Conservation (phyloP, 2,329 filamentous ascomycete genomes). For the Arthrocladium fulminans region DNA sequence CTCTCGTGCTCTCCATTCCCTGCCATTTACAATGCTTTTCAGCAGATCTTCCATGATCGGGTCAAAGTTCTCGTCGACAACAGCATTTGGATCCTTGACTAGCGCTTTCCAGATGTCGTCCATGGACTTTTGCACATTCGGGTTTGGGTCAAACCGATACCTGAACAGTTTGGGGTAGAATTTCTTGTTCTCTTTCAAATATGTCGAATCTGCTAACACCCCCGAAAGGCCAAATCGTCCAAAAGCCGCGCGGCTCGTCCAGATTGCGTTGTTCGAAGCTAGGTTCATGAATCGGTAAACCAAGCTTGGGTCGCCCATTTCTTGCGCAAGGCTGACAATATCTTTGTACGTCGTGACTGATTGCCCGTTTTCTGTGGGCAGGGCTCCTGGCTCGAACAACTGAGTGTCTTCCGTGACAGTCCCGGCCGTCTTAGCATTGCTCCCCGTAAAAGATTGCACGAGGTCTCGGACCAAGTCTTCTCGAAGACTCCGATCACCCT, state of each 20-base stretch:
- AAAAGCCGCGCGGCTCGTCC: slow-evolving; percentile 94
- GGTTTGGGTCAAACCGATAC: slow-evolving; percentile 90
- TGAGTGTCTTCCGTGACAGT: slow-evolving; percentile 88
- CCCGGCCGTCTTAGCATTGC: slow-evolving; percentile 56
- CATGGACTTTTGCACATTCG: slow-evolving; percentile 90
- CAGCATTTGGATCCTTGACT: slow-evolving; percentile 75
- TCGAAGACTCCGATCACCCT: slow-evolving; percentile 71
- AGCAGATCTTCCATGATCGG: slow-evolving; percentile 81
- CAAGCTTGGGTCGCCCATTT: slow-evolving; percentile 91
- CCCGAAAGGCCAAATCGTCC: slow-evolving; percentile 86
- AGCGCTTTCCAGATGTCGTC: slow-evolving; percentile 94
- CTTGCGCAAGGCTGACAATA: slow-evolving; percentile 88
- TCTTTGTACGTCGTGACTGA: slow-evolving; percentile 95
- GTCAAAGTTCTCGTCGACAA: slow-evolving; percentile 74
- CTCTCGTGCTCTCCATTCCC: slow-evolving; percentile 88
- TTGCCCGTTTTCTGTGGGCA: slow-evolving; percentile 81
- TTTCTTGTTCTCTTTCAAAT: slow-evolving; percentile 74
- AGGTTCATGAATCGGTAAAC: slow-evolving; percentile 98
- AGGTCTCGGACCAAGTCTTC: slow-evolving; percentile 78
- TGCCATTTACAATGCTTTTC: slow-evolving; percentile 67
- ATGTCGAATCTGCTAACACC: slow-evolving; percentile 77
- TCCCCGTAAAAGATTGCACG: slow-evolving; percentile 78
- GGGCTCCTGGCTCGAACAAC: slow-evolving; percentile 79
- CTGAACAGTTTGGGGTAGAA: slow-evolving; percentile 91
- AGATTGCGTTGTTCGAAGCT: slow-evolving; percentile 89